A percentile compares a stretch with the other conserved stretches of the same genome.
Evolutionary conservation across 2,329 filamentous ascomycete genomes (phyloP).

Genomic region (Cytospora chrysosperma): DNA sequence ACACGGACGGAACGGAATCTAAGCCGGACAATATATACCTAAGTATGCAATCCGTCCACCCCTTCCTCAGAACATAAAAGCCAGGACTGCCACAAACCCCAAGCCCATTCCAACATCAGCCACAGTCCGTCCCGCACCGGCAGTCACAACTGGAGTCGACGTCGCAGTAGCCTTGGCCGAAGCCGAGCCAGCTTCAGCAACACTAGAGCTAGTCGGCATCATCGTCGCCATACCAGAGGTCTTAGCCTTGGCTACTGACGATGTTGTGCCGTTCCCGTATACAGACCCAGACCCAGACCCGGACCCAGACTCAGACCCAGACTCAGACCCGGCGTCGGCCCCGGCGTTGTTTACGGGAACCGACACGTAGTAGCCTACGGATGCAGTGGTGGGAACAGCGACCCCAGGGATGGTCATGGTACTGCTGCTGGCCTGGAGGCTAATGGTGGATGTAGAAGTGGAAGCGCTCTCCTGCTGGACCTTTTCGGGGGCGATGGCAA

Average conservation of each 20-base stretch:
- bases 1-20: not conserved
- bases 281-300: not conserved
- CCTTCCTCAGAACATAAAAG: slow-evolving; percentile 18
- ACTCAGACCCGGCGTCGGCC: not conserved
- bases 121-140: slow-evolving; percentile 5
- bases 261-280: slow-evolving; percentile 6
- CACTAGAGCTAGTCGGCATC: slow-evolving; percentile 5
- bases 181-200: not conserved
- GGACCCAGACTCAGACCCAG: slow-evolving; percentile 20
- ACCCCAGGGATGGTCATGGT: slow-evolving; percentile 24
- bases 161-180: not conserved
- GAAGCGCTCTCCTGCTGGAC: not conserved
- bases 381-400: slow-evolving; percentile 9
- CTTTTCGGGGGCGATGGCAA: not conserved
- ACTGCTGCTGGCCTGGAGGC: slow-evolving; percentile 3
- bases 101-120: slow-evolving; percentile 4
- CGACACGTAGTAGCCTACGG: not conserved
- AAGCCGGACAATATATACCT: not conserved
- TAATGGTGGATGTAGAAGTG: not conserved
- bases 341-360: slow-evolving; percentile 20
- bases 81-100: slow-evolving; percentile 9
- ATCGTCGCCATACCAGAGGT: slow-evolving; percentile 20
- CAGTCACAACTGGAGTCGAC: slow-evolving; percentile 13
- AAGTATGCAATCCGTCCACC: no score
- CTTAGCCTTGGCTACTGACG: not conserved